phyloP scores from a whole-genome alignment of 202 grass and related monocot genomes.

The Cymbopogon flexuosus region DNA sequence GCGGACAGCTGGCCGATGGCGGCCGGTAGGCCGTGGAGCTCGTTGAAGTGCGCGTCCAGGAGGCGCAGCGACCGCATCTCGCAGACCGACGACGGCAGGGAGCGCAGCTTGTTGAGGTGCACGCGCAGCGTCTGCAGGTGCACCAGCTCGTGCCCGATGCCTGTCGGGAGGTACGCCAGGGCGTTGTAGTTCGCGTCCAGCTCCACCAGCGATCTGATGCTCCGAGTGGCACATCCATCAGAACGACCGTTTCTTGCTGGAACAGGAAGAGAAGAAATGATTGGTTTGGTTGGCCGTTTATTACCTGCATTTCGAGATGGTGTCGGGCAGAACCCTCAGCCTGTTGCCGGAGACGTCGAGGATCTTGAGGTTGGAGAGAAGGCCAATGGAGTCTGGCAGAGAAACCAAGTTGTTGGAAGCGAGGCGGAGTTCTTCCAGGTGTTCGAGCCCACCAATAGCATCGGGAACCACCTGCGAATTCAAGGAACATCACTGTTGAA shows the following conservation, averaged over 20 bases:
- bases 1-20: constrained; percentile 56
- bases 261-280: background rate
- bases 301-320: constrained; percentile 86
- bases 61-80: constrained; percentile 70
- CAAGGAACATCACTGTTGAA: background rate
- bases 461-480: constrained; percentile 56
- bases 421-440: constrained; percentile 68
- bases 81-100: constrained; percentile 73
- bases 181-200: constrained; percentile 82
- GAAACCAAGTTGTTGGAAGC: constrained; percentile 53
- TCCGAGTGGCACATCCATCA: background rate
- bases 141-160: constrained; percentile 64
- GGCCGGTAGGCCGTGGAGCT: constrained; percentile 58
- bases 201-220: constrained; percentile 57
- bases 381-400: constrained; percentile 68
- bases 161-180: constrained; percentile 70
- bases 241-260: background rate
- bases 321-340: constrained; percentile 71
- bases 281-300: background rate
- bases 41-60: constrained; percentile 86
- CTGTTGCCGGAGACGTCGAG: constrained; percentile 88
- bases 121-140: constrained; percentile 59
- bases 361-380: constrained; percentile 69
- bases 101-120: constrained; percentile 84
- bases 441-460: constrained; percentile 62